These are phyloP conservation scores for Tetraselmis striata DNA, from an alignment of 139 green algal species.

Conservation along the genomic window DNA sequence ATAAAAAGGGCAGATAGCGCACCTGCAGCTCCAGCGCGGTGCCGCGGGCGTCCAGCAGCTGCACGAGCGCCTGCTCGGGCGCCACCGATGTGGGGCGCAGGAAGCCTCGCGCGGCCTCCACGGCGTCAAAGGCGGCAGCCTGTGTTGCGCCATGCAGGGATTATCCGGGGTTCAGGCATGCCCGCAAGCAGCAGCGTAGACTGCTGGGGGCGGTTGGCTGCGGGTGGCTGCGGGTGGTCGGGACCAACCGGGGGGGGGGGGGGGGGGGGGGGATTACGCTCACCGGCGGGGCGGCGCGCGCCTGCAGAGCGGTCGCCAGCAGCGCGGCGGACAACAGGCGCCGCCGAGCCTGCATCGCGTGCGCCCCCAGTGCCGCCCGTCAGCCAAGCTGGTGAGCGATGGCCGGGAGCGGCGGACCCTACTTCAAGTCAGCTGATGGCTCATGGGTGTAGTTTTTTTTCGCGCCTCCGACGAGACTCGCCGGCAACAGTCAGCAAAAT, in stretches of 20 bases:
- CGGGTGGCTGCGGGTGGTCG: no score
- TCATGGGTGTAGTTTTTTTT: background rate
- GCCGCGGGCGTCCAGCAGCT: conserved; percentile 17
- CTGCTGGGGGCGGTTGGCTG: no score
- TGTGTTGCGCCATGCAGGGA: no score
- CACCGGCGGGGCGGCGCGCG: no score
- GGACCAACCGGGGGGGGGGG: no score
- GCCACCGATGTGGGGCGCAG: conserved; percentile 2
- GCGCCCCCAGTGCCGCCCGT: no score
- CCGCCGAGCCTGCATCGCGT: background rate
- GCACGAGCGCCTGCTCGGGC: conserved; percentile 4
- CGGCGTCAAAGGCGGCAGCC: background rate
- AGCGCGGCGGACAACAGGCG: background rate
- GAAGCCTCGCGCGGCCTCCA: background rate
- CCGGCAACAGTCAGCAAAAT: background rate
- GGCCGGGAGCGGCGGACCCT: no score
- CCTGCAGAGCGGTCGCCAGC: background rate
- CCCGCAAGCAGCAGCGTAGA: no score
- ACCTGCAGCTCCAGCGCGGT: conserved; percentile 13
- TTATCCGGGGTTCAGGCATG: no score
- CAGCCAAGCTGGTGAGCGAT: no score
- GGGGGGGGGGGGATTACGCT: no score
- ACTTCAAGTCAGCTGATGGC: background rate
- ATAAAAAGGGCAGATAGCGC: no score
- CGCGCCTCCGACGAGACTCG: background rate